A percentile compares a stretch with the other conserved stretches of the same genome.
Conservation (phyloP, 179 eudicot genomes). For the Spinacia oleracea region DNA sequence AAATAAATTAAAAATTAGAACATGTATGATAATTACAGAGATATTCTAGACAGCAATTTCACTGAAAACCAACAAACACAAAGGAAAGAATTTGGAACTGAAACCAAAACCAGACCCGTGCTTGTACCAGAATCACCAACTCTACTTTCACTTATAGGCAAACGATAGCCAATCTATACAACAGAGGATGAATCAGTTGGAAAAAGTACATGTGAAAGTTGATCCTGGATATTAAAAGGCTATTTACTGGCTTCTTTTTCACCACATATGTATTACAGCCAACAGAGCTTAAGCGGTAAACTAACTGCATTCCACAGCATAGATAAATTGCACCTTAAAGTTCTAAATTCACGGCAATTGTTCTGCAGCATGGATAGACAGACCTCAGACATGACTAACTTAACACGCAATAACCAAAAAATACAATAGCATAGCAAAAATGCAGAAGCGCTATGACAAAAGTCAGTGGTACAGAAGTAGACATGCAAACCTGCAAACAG, state of each 20-base stretch:
- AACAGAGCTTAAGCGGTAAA: background rate
- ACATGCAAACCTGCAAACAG: slow-evolving; percentile 27
- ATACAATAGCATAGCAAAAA: slow-evolving; percentile 1
- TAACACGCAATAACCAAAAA: background rate
- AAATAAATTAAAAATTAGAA: background rate
- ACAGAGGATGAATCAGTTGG: slow-evolving; percentile 7
- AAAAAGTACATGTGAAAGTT: background rate
- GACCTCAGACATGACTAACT: background rate
- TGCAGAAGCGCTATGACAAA: background rate
- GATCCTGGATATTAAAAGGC: background rate
- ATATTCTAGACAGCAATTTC: background rate
- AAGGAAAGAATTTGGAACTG: background rate
- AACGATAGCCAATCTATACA: background rate
- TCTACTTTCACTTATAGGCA: background rate
- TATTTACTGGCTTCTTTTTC: background rate
- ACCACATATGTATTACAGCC: background rate
- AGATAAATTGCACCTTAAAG: slow-evolving; percentile 4
- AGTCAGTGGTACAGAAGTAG: background rate
- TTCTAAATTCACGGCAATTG: background rate
- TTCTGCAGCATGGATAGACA: background rate
- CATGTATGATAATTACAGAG: background rate
- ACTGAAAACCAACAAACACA: background rate
- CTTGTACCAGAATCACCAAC: background rate
- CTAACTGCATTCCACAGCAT: background rate
- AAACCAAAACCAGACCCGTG: background rate